phyloP scores from a whole-genome alignment of 2,329 filamentous ascomycete species.

The Curvularia hawaiiensis region DNA sequence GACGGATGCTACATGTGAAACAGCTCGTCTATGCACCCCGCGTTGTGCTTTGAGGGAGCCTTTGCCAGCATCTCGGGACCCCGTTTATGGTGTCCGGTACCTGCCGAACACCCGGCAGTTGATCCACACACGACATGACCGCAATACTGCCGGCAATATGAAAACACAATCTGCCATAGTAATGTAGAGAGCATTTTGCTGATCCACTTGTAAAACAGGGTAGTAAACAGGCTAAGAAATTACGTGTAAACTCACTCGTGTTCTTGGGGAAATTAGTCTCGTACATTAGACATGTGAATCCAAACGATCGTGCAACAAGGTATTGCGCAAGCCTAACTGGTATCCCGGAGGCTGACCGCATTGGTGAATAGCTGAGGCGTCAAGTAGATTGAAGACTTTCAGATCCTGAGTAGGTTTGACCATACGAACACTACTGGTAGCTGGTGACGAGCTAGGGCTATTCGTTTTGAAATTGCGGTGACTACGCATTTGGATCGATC shows the following conservation, averaged over 20 bases:
- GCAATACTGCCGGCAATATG: conserved; percentile 14
- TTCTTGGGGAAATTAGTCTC: not conserved
- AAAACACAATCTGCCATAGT: conserved; percentile 5
- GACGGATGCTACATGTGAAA: conserved; percentile 3
- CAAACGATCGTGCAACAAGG: conserved; percentile 3
- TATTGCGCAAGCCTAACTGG: conserved; percentile 1
- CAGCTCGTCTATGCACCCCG: conserved; percentile 15
- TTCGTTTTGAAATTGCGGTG: conserved; percentile 1
- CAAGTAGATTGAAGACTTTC: conserved; percentile 14
- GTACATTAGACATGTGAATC: not conserved
- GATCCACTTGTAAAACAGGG: not conserved
- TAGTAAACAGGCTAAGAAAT: not conserved
- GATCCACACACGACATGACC: conserved; percentile 5
- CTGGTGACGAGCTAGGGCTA: not conserved
- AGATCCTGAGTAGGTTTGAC: conserved; percentile 2
- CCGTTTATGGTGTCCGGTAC: not conserved
- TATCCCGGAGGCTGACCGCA: conserved; percentile 2
- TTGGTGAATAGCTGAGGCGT: conserved; percentile 17
- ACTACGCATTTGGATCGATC: not conserved
- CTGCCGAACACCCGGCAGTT: conserved; percentile 3
- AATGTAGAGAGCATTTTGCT: not conserved
- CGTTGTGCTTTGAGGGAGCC: not conserved
- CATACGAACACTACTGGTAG: not conserved
- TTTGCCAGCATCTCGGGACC: conserved; percentile 4
- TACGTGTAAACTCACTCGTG: not conserved